Evolutionary conservation across 2,329 filamentous ascomycete species (phyloP), one percentile per base, ranked within the genome.

Genomic region (Raffaelea albimanens): DNA sequence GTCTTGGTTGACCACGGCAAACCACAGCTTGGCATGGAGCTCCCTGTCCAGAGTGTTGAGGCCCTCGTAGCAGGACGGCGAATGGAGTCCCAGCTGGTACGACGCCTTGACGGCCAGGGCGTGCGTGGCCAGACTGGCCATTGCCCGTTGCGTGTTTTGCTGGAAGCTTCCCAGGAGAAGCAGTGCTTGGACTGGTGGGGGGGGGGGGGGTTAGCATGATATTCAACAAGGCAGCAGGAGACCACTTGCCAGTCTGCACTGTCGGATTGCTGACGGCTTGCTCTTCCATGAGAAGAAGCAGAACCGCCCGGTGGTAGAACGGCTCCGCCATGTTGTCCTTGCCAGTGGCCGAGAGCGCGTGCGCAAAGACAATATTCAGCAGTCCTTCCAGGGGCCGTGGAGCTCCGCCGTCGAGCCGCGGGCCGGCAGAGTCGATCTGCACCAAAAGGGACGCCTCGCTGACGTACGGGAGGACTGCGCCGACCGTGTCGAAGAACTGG

Each of bases 11-110:
- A 63, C 50, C 0, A 61, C 56, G 2, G 59, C 59, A 41, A 59
- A 61, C 61, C 61, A 63, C 11, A 63, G 50, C 11, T 56, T 51
- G 1, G 57, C 56, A 18, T 57, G 56, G 4, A 60, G 50, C 36
- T 60, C 56, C 31, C 54, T 59, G 25, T 63, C 59, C 3, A 50
- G 45, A 0, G 45, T 42, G 14, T 47, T 44, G 0, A 59, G 50
- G 16, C 53, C 48, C 5, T 55, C 53, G 33, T 62, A 62, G 2
- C 54, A 55, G 2, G 57, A 56, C 1, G 56, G 57, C 4, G 61
- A 58, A 46, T 65, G 62, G 20, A 65, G 53, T 5, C 62, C 63
- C 2, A 65, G 55, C 43, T 64, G 61, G 42, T 62, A 64, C 1
- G 60, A 52, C 0, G 59, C 53, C 25, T 61, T 61, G 36, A 65